These are phyloP conservation scores for Suhomyces maxii DNA, from an alignment of 1,139 yeast genomes.

Conservation along the genomic window DNA sequence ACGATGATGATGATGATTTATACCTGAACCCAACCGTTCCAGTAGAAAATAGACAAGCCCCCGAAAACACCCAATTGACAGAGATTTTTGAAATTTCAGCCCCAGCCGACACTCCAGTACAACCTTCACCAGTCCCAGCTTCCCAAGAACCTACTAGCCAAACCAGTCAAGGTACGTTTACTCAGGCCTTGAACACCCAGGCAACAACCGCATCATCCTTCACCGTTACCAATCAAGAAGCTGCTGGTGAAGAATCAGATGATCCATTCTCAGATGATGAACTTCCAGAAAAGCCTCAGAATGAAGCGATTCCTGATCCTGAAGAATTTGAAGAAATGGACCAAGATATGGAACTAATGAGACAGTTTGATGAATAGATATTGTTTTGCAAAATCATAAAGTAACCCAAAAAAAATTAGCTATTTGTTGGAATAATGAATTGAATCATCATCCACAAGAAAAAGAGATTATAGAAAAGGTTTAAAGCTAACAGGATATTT, in stretches of 20 bases:
- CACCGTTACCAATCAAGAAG: neutral
- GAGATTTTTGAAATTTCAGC: neutral
- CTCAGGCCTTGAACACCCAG: neutral
- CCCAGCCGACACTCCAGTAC: neutral
- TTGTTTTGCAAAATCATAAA: too few relatives aligned
- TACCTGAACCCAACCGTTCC: slow-evolving; percentile 7
- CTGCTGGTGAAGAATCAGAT: slow-evolving; percentile 16
- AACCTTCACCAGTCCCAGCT: too few relatives aligned
- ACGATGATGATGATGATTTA: slow-evolving; percentile 26
- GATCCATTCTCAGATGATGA: slow-evolving; percentile 18
- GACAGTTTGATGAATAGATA: slow-evolving; percentile 30
- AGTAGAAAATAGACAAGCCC: neutral
- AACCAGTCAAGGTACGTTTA: neutral
- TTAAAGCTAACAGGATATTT: too few relatives aligned
- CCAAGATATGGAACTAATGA: slow-evolving; percentile 36
- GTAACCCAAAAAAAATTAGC: too few relatives aligned
- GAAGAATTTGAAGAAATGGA: slow-evolving; percentile 27
- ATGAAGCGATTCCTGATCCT: neutral
- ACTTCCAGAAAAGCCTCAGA: neutral
- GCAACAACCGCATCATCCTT: neutral
- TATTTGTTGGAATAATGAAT: too few relatives aligned
- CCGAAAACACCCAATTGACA: neutral
- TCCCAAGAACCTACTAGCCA: neutral
- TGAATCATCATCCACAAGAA: too few relatives aligned
- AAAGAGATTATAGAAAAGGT: too few relatives aligned